Evolutionary conservation across 352 stramenopile species (phyloP).

Genomic region (Phytophthora boehmeriae): DNA sequence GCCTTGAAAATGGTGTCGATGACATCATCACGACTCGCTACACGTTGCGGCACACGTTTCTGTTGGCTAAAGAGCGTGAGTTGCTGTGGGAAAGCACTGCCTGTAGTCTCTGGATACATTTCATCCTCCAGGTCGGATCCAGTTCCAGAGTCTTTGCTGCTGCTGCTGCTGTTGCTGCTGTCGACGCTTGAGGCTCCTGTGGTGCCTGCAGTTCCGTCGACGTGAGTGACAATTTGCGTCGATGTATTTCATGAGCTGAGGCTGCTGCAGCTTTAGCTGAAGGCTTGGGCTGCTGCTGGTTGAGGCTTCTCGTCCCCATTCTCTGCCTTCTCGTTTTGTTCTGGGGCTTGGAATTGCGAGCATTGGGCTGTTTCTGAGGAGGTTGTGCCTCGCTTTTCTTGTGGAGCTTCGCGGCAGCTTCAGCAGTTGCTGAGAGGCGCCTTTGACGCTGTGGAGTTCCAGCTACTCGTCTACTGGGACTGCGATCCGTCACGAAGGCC

Average conservation of each 20-base stretch:
- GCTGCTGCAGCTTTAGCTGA: constrained; percentile 17
- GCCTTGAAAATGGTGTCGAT: constrained; percentile 85
- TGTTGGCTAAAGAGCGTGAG: constrained; percentile 82
- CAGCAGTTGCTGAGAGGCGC: constrained; percentile 16
- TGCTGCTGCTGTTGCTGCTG: constrained; percentile 9
- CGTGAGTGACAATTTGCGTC: constrained; percentile 48
- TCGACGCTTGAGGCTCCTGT: neutral
- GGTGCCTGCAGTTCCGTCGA: constrained; percentile 19
- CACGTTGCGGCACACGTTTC: constrained; percentile 73
- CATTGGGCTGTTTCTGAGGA: constrained; percentile 17
- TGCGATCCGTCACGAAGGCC: constrained; percentile 58
- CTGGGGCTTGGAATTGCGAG: constrained; percentile 16
- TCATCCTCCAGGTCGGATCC: constrained; percentile 63
- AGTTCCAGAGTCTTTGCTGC: constrained; percentile 1
- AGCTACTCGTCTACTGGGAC: constrained; percentile 3
- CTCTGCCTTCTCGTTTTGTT: constrained; percentile 54
- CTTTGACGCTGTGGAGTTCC: constrained; percentile 9
- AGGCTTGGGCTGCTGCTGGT: constrained; percentile 16
- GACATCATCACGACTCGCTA: constrained; percentile 78
- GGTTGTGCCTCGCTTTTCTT: constrained; percentile 31
- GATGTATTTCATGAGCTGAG: constrained; percentile 27
- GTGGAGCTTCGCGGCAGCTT: constrained; percentile 24
- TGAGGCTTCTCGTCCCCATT: constrained; percentile 56
- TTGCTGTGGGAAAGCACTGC: constrained; percentile 73
- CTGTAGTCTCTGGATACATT: constrained; percentile 57